Evolutionary conservation across 352 stramenopile genomes (phyloP).

Genomic region (Paralagenidium karlingii): DNA sequence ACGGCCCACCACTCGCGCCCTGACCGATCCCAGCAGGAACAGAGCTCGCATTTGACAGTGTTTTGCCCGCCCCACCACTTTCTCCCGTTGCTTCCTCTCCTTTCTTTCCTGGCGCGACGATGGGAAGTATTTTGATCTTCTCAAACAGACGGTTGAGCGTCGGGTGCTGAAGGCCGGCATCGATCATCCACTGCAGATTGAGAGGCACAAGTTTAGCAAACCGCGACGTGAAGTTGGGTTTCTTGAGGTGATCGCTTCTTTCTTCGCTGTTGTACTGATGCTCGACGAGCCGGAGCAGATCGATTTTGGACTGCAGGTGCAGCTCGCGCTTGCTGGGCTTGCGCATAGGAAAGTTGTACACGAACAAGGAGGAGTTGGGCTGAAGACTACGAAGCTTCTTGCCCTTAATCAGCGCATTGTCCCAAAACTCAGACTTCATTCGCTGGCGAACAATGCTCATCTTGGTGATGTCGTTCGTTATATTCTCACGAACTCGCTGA

Average conservation of each 20-base stretch:
- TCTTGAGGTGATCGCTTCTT: not conserved
- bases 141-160: conserved; percentile 16
- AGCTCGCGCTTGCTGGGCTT: conserved; percentile 28
- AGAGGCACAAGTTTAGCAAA: conserved; percentile 39
- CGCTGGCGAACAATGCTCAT: conserved; percentile 69
- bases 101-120: not conserved
- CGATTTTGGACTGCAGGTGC: conserved; percentile 27
- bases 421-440: conserved; percentile 89
- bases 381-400: conserved; percentile 40
- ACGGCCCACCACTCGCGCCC: not conserved
- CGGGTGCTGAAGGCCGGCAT: conserved; percentile 29
- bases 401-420: conserved; percentile 55
- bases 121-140: not conserved
- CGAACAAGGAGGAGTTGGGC: conserved; percentile 13
- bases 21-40: conserved; percentile 6
- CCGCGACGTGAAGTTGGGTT: conserved; percentile 1
- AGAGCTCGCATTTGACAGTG: not conserved
- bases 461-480: conserved; percentile 53
- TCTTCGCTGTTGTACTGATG: conserved; percentile 21
- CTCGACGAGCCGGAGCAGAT: conserved; percentile 51
- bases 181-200: conserved; percentile 46
- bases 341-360: conserved; percentile 79
- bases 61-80: conserved; percentile 2
- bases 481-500: conserved; percentile 44
- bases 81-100: not conserved